Base-by-base conservation (phyloP, 2,329 filamentous ascomycete species). In the Cryphonectria parasitica region DNA sequence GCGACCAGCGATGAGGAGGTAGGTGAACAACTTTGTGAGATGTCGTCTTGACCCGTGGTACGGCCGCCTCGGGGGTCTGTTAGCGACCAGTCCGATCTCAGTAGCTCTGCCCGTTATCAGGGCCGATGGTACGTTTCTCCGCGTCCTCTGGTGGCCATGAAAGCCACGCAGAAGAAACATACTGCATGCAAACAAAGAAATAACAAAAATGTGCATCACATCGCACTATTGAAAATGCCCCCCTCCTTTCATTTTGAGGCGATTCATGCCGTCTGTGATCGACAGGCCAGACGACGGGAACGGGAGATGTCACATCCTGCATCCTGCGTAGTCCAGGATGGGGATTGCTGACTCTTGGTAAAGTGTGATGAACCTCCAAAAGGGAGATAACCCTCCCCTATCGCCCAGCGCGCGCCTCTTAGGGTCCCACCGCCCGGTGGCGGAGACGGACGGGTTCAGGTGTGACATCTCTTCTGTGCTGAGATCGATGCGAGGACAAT, bases 101-200 rank as follows among this genome's bases (percentile, higher is more conserved):
- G 67, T 58, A 69, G 28, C 61, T 56, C 54, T 36, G 67, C 31
- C 67, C 67, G 67, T 64, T 68, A 56, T 56, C 22, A 28, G 54
- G 28, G 17, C 45, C 13, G 52, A 34, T 68, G 68, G 71, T 49
- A 70, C 63, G 65, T 72, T 62, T 54, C 62, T 68, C 39, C 70
- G n/a, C 67, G 70, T 71, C 60, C 49, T 15, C 17, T 71, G 67
- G 25, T 64, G 54, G 60, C 70, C 69, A 64, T n/a, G 45, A 64
- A 64, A 69, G 70, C 64, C 68, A 63, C 45, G 68, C 34, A 65
- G 39, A 56, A 71, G 67, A 31, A 71, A 25, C 49, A 54, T 68
- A 31, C 34, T 69, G 58, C 36, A 56, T 65, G 58, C 69, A 58
- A 36, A 39, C 22, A 15, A 15, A 5, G 6, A 45, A 43, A 43